phyloP scores from a whole-genome alignment of 768 basidiomycete genomes.

The Sarcodon sp. region DNA sequence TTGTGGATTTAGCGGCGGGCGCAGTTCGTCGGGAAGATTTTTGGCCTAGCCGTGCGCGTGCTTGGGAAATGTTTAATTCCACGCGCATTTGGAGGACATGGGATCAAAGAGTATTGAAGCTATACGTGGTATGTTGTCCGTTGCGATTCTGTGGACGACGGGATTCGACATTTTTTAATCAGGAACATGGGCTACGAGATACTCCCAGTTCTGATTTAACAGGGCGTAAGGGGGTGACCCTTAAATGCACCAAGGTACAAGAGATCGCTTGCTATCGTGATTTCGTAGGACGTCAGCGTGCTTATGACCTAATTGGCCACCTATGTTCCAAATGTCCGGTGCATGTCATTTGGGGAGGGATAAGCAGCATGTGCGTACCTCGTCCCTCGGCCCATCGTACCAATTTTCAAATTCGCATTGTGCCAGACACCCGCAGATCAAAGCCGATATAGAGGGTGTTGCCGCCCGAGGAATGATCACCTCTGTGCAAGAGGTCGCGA shows the following conservation, averaged over 20 bases:
- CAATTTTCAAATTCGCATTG: no score
- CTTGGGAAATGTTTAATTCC: conserved; percentile 20
- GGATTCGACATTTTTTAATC: no score
- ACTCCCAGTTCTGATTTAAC: conserved; percentile 31
- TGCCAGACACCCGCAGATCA: no score
- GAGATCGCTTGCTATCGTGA: conserved; percentile 36
- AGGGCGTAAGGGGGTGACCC: conserved; percentile 29
- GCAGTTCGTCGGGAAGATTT: conserved; percentile 30
- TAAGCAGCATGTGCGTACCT: no score
- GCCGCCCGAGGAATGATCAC: no score
- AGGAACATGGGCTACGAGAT: conserved; percentile 29
- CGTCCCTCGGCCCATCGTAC: no score
- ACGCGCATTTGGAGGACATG: conserved; percentile 28
- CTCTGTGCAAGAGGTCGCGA: no score
- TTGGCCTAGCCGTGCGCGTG: conserved; percentile 39
- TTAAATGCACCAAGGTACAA: conserved; percentile 31
- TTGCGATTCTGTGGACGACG: not conserved
- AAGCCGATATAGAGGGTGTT: no score
- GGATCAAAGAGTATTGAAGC: conserved; percentile 33
- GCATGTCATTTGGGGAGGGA: conserved; percentile 32
- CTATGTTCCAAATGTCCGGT: conserved; percentile 23
- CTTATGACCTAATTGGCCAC: conserved; percentile 19
- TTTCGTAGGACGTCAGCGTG: conserved; percentile 15
- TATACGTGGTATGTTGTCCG: conserved; percentile 24
- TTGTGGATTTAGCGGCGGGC: conserved; percentile 11